phyloP scores from a whole-genome alignment of 2,329 filamentous ascomycete genomes.

The Pezicula carpinea region DNA sequence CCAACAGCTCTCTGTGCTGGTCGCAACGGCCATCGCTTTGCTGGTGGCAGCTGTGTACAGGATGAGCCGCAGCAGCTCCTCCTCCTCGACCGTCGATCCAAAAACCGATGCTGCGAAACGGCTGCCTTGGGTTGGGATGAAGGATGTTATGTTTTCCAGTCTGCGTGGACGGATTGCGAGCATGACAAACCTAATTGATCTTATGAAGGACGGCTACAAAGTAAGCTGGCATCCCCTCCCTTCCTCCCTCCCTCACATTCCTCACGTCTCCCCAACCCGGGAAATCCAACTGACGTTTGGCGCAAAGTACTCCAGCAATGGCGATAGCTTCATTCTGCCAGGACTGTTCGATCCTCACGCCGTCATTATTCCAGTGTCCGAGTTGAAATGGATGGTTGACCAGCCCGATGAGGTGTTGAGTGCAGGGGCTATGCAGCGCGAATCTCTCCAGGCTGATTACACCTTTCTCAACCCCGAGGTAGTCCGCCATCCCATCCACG shows the following conservation, averaged over 20 bases:
- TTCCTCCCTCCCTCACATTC: too few species aligned
- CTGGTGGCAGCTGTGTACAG: neutral
- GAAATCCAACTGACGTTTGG: neutral
- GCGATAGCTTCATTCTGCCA: conserved; percentile 35
- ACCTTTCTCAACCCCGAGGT: conserved; percentile 32
- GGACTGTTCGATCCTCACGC: conserved; percentile 33
- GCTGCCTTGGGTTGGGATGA: conserved; percentile 12
- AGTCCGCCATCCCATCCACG: conserved; percentile 31
- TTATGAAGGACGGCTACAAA: conserved; percentile 12
- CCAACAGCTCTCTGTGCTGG: too few species aligned
- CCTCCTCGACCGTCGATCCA: too few species aligned
- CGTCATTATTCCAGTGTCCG: conserved; percentile 34
- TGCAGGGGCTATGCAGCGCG: conserved; percentile 29
- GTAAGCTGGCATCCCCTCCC: neutral
- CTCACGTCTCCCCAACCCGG: too few species aligned
- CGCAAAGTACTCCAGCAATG: conserved; percentile 36
- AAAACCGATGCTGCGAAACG: neutral
- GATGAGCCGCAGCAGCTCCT: too few species aligned
- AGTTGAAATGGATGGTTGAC: conserved; percentile 33
- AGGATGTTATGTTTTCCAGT: conserved; percentile 7
- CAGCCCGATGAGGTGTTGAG: conserved; percentile 35
- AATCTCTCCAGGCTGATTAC: conserved; percentile 33
- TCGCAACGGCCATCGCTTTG: too few species aligned
- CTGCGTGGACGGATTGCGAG: conserved; percentile 9
- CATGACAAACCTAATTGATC: conserved; percentile 7